Conservation (phyloP, 2,329 filamentous ascomycete genomes). For the Aspergillus bombycis region DNA sequence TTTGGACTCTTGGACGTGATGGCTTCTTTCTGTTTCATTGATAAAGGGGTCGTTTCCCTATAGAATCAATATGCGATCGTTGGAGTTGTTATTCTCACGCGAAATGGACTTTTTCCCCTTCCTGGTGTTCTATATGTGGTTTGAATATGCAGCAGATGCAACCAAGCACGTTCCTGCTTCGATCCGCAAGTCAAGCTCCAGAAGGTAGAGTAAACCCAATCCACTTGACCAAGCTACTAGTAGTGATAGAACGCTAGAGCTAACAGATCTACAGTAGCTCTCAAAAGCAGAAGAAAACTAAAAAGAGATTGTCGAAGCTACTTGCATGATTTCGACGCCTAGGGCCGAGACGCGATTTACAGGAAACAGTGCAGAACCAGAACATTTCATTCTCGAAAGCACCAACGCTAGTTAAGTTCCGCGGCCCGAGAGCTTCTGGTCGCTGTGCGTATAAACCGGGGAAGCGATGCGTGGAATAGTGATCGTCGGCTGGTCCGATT, state of each 20-base stretch:
- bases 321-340: background rate
- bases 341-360: too few species aligned
- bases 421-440: background rate
- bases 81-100: background rate
- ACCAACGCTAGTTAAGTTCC: background rate
- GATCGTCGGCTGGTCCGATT: background rate
- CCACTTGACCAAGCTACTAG: background rate
- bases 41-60: background rate
- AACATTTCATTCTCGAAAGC: too few species aligned
- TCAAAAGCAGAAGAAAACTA: background rate
- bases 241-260: background rate
- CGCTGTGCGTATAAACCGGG: background rate
- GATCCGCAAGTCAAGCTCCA: background rate
- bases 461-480: background rate
- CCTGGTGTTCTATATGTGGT: background rate
- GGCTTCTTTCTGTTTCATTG: background rate
- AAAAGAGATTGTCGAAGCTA: background rate
- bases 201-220: background rate
- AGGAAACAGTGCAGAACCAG: too few species aligned
- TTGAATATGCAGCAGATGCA: background rate
- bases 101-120: background rate
- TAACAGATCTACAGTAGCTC: background rate
- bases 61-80: background rate
- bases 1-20: background rate
- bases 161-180: background rate